Evolutionary conservation across 2,329 filamentous ascomycete species (phyloP), one percentile per base, ranked within the genome.

Genomic region (Diaporthe citriasiana): DNA sequence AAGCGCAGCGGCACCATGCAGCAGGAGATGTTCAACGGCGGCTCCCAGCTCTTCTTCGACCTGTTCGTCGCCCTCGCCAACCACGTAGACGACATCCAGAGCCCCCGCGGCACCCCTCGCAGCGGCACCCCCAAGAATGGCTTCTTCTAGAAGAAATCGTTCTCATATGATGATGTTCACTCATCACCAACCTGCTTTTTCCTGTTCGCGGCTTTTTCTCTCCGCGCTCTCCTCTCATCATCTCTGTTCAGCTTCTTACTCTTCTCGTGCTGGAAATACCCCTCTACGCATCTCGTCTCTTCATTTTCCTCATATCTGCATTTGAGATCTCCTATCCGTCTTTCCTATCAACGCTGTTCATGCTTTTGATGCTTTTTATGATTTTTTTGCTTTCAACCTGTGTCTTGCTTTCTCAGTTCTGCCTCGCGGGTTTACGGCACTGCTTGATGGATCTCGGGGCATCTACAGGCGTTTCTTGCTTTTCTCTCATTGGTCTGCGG

Each of bases 1-100:
- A 98, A 97, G 88, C 90, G 95, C 73, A 97, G 95, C 83, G 95
- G 95, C 70, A 98, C 95, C 8, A 97, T 98, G 95, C 95, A 98
- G 84, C 90, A 94, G 78, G 95, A 98, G 85, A 98, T 98, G 95
- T 93, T 94, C 82, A 90, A 91, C 76, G 95, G 95, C 33, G 94
- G 94, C 71, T 93, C 88, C 1, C 89, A 93, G 80, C 87, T 97
- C 74, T 98, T 97, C 86, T 98, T 98, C 81, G 95, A 98, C 81
- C 87, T 98, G 55, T 98, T 98, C 82, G 95, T 98, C 70, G 95
- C 95, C 22, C 91, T 98, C 84, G 95, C 93, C 84, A 97, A 97
- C 82, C 94, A 97, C 81, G 93, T 97, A 81, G 94, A 91, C 82
- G 93, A 92, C 79, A 88, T 92, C 76, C 88, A 89, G 7, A 88